Evolutionary conservation across 148 eudicot genomes (phyloP).

Genomic region (Dianthus caryophyllus): DNA sequence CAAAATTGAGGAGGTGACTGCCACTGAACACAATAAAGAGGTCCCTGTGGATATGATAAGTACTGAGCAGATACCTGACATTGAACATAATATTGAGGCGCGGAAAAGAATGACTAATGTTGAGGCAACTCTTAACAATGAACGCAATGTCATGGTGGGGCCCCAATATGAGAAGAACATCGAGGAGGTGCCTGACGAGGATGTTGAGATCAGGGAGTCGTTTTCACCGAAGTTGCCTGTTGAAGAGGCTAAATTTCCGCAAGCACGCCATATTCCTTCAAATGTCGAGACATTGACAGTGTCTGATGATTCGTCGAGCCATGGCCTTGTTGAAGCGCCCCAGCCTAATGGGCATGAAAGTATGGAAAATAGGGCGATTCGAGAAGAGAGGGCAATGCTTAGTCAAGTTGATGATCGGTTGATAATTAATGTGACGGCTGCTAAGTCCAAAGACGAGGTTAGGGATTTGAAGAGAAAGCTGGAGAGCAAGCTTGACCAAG

Average conservation of each 20-base stretch:
- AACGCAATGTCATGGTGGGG: background rate
- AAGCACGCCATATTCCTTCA: conserved; percentile 20
- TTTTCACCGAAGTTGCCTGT: conserved; percentile 13
- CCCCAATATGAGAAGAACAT: background rate
- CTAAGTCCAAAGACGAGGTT: conserved; percentile 44
- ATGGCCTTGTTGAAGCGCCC: conserved; percentile 10
- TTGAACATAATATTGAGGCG: background rate
- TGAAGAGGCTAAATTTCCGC: conserved; percentile 20
- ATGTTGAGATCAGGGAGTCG: background rate
- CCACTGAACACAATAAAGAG: background rate
- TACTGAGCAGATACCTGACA: background rate
- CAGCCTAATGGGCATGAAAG: conserved; percentile 28
- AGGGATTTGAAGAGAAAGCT: conserved; percentile 60
- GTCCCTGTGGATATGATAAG: background rate
- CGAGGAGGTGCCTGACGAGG: background rate
- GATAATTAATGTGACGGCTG: conserved; percentile 44
- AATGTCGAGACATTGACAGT: conserved; percentile 24
- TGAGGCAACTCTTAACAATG: background rate
- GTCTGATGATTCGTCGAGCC: conserved; percentile 32
- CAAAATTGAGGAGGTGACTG: background rate
- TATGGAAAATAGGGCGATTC: conserved; percentile 28
- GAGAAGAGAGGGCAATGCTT: conserved; percentile 30
- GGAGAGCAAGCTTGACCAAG: conserved; percentile 64
- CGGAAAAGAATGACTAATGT: background rate
- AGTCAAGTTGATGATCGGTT: conserved; percentile 57